Evolutionary conservation across 345 rosid genomes (phyloP), one percentile per base, ranked within the genome.

Genomic region (Syzygium jambos): DNA sequence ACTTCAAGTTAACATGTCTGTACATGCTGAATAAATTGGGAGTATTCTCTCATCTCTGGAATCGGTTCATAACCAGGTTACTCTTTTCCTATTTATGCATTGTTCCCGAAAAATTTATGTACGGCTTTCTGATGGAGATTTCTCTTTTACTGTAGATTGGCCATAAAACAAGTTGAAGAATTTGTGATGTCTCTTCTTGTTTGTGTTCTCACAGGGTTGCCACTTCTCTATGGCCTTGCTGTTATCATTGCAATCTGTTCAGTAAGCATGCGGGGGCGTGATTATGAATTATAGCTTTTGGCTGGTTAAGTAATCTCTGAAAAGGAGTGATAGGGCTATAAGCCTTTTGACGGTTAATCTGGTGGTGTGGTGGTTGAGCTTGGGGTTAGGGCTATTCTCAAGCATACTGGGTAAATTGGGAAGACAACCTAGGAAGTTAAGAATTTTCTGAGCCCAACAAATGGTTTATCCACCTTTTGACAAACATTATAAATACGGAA

Each of bases 271-370:
- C 21, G 0, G 21, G 41, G 8, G 11, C 2, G 22, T 63, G 1
- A 27, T 7, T 63, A 13, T 29, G 77, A 63, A 63, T 29, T n/a
- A 63, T 29, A 63, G 77, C 77, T 63, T 63, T 63, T 29, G 77
- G 41, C 77, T 29, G 77, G 41, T 29, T 14, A 63, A 63, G 77
- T 7, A 15, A 29, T 29, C 11, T n/a, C 1, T 15, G 21, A 29
- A 3, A 29, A 63, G 5, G 19, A 14, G 4, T 63, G 41, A 29
- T 29, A 0, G 21, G 0, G 0, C 77, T 2, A 16, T n/a, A 63
- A 57, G 15, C 38, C 77, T 63, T 63, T 63, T 63, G 41, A 63
- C 17, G 19, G 17, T 63, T 63, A n/a, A n/a, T 63, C 38, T 63
- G 77, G 77, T 63, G 11, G 41, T 63, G 41, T 0, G 2, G 77